These are phyloP conservation scores for Malus hybrid DNA, from an alignment of 331 rosid species.

Conservation along the genomic window DNA sequence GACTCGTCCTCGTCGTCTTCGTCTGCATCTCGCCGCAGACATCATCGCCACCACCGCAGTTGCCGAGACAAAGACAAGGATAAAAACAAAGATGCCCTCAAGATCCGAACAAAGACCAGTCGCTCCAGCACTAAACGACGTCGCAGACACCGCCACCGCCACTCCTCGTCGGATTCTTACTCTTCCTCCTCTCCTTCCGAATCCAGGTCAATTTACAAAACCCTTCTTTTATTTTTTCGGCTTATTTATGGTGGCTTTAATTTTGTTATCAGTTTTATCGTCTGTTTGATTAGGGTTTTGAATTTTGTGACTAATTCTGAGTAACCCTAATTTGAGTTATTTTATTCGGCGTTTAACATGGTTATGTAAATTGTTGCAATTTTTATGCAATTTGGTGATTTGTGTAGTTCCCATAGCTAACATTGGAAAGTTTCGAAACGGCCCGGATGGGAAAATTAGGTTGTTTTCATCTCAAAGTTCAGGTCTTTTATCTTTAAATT, in stretches of 20 bases:
- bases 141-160: slow-evolving; percentile 53
- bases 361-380: neutral
- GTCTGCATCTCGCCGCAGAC: slow-evolving; percentile 46
- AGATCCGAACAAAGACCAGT: slow-evolving; percentile 51
- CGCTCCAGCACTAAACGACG: slow-evolving; percentile 70
- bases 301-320: neutral
- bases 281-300: too few species aligned
- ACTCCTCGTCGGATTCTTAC: too few species aligned
- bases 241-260: too few species aligned
- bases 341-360: neutral
- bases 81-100: slow-evolving; percentile 44
- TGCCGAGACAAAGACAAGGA: slow-evolving; percentile 52
- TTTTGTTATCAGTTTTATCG: too few species aligned
- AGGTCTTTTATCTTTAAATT: neutral
- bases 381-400: neutral
- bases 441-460: too few species aligned
- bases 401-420: neutral
- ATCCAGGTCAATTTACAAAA: too few species aligned
- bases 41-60: slow-evolving; percentile 42
- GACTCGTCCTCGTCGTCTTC: slow-evolving; percentile 15
- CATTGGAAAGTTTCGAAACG: neutral
- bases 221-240: too few species aligned
- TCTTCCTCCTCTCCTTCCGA: too few species aligned
- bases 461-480: neutral
- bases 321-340: neutral